These are phyloP conservation scores for Plasmodium malariae DNA, from an alignment of 169 alveolate species.

Conservation along the genomic window DNA sequence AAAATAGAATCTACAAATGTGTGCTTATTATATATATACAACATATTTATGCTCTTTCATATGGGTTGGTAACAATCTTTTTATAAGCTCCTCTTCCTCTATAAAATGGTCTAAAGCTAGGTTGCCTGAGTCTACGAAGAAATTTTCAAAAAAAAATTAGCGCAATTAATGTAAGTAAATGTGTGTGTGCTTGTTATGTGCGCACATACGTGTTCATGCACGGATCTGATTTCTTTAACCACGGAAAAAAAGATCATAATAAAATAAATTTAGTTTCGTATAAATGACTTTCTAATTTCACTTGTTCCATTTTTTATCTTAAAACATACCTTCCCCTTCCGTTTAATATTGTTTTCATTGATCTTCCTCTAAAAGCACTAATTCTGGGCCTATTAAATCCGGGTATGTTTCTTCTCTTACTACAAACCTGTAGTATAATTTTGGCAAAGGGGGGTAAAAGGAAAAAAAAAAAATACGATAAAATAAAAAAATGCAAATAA, in stretches of 20 bases:
- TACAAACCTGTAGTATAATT: slow-evolving; percentile 82
- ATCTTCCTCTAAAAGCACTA: slow-evolving; percentile 68
- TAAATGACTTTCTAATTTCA: neutral
- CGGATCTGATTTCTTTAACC: too few relatives aligned
- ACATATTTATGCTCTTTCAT: slow-evolving; percentile 47
- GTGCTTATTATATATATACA: neutral
- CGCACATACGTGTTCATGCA: too few relatives aligned
- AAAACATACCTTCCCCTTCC: slow-evolving; percentile 46
- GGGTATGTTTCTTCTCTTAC: slow-evolving; percentile 90
- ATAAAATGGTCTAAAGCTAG: slow-evolving; percentile 72
- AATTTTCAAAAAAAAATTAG: too few relatives aligned
- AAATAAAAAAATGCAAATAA: too few relatives aligned
- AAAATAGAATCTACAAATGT: slow-evolving; percentile 16
- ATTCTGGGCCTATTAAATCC: slow-evolving; percentile 78
- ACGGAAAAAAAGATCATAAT: too few relatives aligned
- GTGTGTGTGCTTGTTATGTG: neutral
- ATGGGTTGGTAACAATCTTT: slow-evolving; percentile 60
- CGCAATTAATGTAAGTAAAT: too few relatives aligned
- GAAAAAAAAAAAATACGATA: too few relatives aligned
- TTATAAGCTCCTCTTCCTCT: slow-evolving; percentile 74
- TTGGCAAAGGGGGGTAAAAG: too few relatives aligned
- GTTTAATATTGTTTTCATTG: slow-evolving; percentile 18
- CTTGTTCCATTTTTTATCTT: neutral
- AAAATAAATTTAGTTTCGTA: too few relatives aligned
- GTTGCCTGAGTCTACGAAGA: slow-evolving; percentile 57